Conservation (phyloP, 345 rosid species). For the Ceriops zippeliana region DNA sequence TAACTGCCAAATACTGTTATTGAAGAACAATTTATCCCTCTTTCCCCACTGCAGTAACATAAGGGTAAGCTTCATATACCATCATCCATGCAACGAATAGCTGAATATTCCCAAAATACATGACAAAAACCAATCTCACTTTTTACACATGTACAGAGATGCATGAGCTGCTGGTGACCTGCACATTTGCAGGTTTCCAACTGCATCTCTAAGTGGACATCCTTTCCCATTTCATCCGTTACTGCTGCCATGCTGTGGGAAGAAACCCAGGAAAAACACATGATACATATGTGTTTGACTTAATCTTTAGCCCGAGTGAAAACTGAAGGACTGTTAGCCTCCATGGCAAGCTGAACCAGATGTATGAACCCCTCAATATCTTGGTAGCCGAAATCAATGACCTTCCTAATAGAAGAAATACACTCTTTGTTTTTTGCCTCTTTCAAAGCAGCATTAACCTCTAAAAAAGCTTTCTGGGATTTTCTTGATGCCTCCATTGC, state of each 20-base stretch:
- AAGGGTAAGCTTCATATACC: conserved; percentile 22
- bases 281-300: conserved; percentile 34
- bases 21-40: conserved; percentile 13
- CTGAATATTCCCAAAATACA: conserved; percentile 18
- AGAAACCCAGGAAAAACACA: conserved; percentile 13
- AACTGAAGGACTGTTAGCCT: conserved; percentile 43
- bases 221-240: conserved; percentile 1
- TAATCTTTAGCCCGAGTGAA: conserved; percentile 41
- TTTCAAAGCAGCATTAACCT: conserved; percentile 36
- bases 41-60: conserved; percentile 21
- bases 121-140: conserved; percentile 37
- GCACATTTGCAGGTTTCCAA: conserved; percentile 21
- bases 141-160: conserved; percentile 48
- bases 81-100: conserved; percentile 18
- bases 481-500: conserved; percentile 81
- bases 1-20: conserved; percentile 12
- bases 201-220: conserved; percentile 4
- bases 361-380: conserved; percentile 57
- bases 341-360: conserved; percentile 55
- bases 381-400: conserved; percentile 69
- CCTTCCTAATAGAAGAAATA: conserved; percentile 49
- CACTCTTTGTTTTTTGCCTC: conserved; percentile 39
- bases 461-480: conserved; percentile 48
- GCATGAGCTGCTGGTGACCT: conserved; percentile 13
- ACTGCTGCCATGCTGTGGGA: conserved; percentile 4